phyloP scores from a whole-genome alignment of 805 yeast species.

The Zygosaccharomyces bisporus region DNA sequence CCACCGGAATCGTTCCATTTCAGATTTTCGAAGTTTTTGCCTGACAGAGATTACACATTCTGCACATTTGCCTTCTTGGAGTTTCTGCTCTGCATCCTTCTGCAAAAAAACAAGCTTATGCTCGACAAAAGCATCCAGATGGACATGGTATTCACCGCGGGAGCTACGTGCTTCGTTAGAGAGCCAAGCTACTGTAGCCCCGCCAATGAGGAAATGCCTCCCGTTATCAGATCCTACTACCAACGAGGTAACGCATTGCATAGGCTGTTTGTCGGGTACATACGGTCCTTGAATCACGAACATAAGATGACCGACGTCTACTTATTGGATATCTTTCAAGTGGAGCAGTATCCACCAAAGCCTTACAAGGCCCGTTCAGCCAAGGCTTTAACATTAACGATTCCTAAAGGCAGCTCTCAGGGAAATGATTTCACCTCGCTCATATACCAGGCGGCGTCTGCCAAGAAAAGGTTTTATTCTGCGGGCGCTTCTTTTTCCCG shows the following conservation, averaged over 20 bases:
- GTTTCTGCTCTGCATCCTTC: conserved; percentile 31
- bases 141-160: conserved; percentile 38
- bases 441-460: conserved; percentile 37
- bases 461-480: conserved; percentile 35
- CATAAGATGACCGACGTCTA: conserved; percentile 32
- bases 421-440: conserved; percentile 34
- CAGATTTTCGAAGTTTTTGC: conserved; percentile 34
- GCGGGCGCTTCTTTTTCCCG: conserved; percentile 37
- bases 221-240: conserved; percentile 34
- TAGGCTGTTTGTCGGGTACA: conserved; percentile 35
- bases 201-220: conserved; percentile 30
- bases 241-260: conserved; percentile 37
- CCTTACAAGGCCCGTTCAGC: conserved; percentile 35
- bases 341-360: conserved; percentile 36
- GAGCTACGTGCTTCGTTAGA: conserved; percentile 37
- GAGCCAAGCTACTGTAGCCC: conserved; percentile 6
- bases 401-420: conserved; percentile 23
- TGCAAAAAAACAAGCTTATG: conserved; percentile 32
- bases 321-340: conserved; percentile 34
- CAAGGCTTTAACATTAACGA: conserved; percentile 37
- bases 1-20: conserved; percentile 36
- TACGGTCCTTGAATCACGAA: conserved; percentile 35
- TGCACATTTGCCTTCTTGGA: conserved; percentile 39
- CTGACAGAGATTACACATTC: conserved; percentile 37
- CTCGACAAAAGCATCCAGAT: conserved; percentile 31